Conservation (phyloP, 805 yeast species). For the Hanseniaspora lachancei region DNA sequence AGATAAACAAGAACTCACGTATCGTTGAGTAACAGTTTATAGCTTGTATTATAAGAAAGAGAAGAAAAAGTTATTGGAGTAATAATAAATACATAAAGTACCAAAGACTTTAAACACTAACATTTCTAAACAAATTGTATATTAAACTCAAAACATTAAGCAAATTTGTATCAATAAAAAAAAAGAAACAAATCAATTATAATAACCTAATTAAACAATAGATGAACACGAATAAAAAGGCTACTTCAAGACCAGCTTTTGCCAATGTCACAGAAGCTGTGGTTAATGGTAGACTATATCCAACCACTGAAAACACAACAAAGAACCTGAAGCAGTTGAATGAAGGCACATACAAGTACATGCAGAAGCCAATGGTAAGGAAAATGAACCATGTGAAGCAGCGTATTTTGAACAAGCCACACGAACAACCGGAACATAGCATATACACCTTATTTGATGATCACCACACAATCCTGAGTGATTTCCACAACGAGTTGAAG, state of each 20-base stretch:
- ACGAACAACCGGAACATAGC: not conserved
- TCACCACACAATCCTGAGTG: not conserved
- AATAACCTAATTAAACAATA: not conserved
- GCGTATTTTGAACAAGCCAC: not conserved
- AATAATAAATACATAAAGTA: too few species aligned
- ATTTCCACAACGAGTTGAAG: not conserved
- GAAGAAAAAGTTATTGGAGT: too few species aligned
- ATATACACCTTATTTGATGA: not conserved
- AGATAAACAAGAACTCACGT: too few species aligned
- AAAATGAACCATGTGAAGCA: not conserved
- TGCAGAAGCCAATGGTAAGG: not conserved
- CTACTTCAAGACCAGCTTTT: constrained; percentile 22
- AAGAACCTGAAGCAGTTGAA: constrained; percentile 2
- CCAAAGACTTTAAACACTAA: too few species aligned
- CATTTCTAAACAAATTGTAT: too few species aligned
- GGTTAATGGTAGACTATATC: constrained; percentile 6
- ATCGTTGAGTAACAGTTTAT: too few species aligned
- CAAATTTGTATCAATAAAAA: too few species aligned
- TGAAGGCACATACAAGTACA: too few species aligned
- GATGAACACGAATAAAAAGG: not conserved
- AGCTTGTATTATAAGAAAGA: too few species aligned
- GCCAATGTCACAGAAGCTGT: constrained; percentile 28
- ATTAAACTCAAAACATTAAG: too few species aligned
- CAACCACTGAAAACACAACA: not conserved
- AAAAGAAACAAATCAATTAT: not conserved